Percentiles rank a stretch among this genome's conserved stretches.
These are phyloP conservation scores for Paecilomyces dactylethromorphus DNA, from an alignment of 2,329 filamentous ascomycete species.

Conservation along the genomic window DNA sequence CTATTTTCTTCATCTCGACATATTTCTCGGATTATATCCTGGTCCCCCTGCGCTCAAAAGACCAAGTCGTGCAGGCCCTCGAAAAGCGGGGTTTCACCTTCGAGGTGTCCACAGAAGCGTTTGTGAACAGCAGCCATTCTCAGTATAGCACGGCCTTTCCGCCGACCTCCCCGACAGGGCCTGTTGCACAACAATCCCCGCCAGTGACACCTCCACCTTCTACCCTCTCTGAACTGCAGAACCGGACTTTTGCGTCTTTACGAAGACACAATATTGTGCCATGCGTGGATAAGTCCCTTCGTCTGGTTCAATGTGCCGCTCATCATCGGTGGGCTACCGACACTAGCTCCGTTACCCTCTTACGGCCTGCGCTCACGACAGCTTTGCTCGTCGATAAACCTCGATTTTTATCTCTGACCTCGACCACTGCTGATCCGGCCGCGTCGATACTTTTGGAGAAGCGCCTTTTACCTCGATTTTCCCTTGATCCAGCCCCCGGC, in stretches of 20 bases:
- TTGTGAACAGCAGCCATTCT: slow-evolving; percentile 51
- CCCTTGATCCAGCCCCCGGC: slow-evolving; percentile 48
- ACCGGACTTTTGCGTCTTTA: slow-evolving; percentile 77
- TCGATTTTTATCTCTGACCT: slow-evolving; percentile 43
- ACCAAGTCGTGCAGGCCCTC: slow-evolving; percentile 69
- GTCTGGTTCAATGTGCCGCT: slow-evolving; percentile 77
- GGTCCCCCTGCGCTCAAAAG: slow-evolving; percentile 68
- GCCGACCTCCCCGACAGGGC: slow-evolving; percentile 23
- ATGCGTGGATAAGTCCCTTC: slow-evolving; percentile 60
- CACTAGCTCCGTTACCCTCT: slow-evolving; percentile 30
- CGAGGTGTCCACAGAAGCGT: slow-evolving; percentile 62
- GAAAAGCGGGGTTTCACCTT: slow-evolving; percentile 78
- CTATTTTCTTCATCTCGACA: slow-evolving; percentile 97
- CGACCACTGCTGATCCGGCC: slow-evolving; percentile 38
- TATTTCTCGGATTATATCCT: slow-evolving; percentile 98
- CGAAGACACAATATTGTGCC: slow-evolving; percentile 69
- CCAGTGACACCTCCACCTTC: slow-evolving; percentile 71
- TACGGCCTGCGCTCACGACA: slow-evolving; percentile 32
- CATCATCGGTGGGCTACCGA: slow-evolving; percentile 39
- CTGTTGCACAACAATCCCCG: slow-evolving; percentile 20
- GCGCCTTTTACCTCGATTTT: slow-evolving; percentile 56
- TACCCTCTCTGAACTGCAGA: slow-evolving; percentile 71
- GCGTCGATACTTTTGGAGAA: slow-evolving; percentile 41
- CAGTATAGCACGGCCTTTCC: slow-evolving; percentile 33
- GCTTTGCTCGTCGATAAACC: slow-evolving; percentile 35